Evolutionary conservation across 1,284 basidiomycete genomes (phyloP), one percentile per base, ranked within the genome.

Genomic region (Xerocomus nothofagi): DNA sequence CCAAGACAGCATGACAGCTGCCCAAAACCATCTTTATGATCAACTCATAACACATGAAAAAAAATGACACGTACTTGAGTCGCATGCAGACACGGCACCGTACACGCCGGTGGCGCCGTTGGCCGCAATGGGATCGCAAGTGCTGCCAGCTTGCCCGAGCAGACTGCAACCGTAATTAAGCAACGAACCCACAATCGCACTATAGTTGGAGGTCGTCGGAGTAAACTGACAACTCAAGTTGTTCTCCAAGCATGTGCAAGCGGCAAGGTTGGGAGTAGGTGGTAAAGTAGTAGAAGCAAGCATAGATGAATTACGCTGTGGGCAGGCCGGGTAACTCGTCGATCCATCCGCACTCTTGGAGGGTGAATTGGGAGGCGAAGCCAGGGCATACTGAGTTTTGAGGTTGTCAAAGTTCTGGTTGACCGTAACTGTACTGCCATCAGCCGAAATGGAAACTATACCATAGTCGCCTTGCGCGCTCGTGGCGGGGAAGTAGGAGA

Each of bases 401-500:
- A 96, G 80, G 43, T 77, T 76, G 53, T 71, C 68, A 65, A 87
- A 96, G 69, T 95, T 90, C n/a, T 73, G 70, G 55, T 74, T 77
- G 27, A 76, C 73, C 4, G 80, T 83, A 46, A 90, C 85, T 8
- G 81, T 79, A 41, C 63, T 76, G 48, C 79, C 79, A 60, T 88
- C 80, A 27, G 71, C 11, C 0, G 81, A 82, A 55, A 96, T 78
- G 18, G 77, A 87, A 55, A 92, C 86, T 77, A 96, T 89, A 17
- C 92, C 93, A 58, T 91, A 97, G 59, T 88, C 76, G 44, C 88
- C 86, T 48, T 76, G 72, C 15, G 69, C 73, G 55, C 78, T 80
- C 18, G 66, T 56, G 8, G 90, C 90, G 3, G 88, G 85, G 78
- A 95, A 93, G 68, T 91, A 91, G 39, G 84, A 86, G 72, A 95